These are phyloP conservation scores for Crinitomyces ghanaensis DNA, from an alignment of 805 yeast species.

Conservation along the genomic window DNA sequence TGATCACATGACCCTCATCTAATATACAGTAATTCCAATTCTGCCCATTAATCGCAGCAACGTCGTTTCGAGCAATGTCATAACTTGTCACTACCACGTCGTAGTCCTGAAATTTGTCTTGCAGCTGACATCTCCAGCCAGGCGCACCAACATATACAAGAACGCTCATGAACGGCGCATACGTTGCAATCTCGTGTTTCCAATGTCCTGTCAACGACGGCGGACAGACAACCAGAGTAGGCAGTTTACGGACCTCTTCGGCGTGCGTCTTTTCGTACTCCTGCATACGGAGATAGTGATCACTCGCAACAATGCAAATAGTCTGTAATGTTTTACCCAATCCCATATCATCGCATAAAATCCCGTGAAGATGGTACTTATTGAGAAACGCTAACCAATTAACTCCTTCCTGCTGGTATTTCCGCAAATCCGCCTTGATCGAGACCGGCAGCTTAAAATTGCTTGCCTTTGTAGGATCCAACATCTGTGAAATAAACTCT, in stretches of 20 bases:
- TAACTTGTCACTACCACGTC: constrained; percentile 92
- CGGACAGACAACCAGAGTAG: constrained; percentile 86
- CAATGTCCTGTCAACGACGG: constrained; percentile 98
- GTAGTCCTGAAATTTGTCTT: constrained; percentile 39
- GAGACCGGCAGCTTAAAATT: constrained; percentile 83
- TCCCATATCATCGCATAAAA: constrained; percentile 99
- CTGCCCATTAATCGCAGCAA: constrained; percentile 43
- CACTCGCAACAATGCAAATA: constrained; percentile 92
- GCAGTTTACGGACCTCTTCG: constrained; percentile 59
- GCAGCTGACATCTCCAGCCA: constrained; percentile 45
- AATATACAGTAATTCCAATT: constrained; percentile 89
- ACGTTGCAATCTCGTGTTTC: constrained; percentile 89
- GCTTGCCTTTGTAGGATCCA: constrained; percentile 87
- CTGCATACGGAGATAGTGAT: constrained; percentile 75
- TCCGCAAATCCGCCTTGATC: constrained; percentile 83
- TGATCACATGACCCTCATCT: constrained; percentile 97
- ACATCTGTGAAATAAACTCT: constrained; percentile 91
- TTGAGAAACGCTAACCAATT: constrained; percentile 95
- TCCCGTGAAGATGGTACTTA: constrained; percentile 92
- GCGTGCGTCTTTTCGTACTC: constrained; percentile 50
- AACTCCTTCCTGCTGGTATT: constrained; percentile 96
- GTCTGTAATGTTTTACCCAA: constrained; percentile 95
- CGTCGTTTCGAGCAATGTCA: constrained; percentile 92
- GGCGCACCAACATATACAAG: constrained; percentile 94
- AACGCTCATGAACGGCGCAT: constrained; percentile 76